Conservation (phyloP, 2,329 filamentous ascomycete genomes). For the Stachybotrys chartarum region DNA sequence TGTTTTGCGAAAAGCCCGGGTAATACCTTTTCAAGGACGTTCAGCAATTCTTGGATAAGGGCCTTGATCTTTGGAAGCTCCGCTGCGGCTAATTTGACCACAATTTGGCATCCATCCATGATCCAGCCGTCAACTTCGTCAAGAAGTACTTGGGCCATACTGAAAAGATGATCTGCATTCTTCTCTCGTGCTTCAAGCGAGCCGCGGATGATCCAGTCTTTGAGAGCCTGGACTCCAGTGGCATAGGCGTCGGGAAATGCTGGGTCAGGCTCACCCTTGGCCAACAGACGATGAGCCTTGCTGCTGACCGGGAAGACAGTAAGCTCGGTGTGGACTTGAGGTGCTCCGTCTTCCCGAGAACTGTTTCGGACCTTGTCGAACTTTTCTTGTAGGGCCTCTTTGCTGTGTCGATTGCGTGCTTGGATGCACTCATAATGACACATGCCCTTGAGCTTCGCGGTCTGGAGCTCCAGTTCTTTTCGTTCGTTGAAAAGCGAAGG, state of each 20-base stretch:
- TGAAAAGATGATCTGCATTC: slow-evolving; percentile 2
- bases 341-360: not conserved
- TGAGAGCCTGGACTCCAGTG: slow-evolving; percentile 6
- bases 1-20: not conserved
- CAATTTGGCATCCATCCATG: not conserved
- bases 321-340: not conserved
- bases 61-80: not conserved
- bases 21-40: not conserved
- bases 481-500: not conserved
- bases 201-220: slow-evolving; percentile 3
- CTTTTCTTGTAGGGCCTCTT: not conserved
- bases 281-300: slow-evolving; percentile 4
- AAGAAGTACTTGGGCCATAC: slow-evolving; percentile 5
- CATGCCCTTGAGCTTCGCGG: not conserved
- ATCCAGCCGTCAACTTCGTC: slow-evolving; percentile 6
- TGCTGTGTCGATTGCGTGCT: slow-evolving; percentile 3
- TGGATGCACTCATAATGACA: slow-evolving; percentile 6
- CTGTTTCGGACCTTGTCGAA: slow-evolving; percentile 2
- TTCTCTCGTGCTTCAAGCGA: slow-evolving; percentile 6
- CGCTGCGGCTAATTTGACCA: not conserved
- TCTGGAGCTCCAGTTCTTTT: not conserved
- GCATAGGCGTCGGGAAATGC: slow-evolving; percentile 4
- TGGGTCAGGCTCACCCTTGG: not conserved
- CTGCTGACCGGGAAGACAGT: slow-evolving; percentile 8
- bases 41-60: not conserved